Evolutionary conservation across 78 protist genomes (phyloP), one percentile per base, ranked within the genome.

Genomic region (Pelomyxa schiedti): DNA sequence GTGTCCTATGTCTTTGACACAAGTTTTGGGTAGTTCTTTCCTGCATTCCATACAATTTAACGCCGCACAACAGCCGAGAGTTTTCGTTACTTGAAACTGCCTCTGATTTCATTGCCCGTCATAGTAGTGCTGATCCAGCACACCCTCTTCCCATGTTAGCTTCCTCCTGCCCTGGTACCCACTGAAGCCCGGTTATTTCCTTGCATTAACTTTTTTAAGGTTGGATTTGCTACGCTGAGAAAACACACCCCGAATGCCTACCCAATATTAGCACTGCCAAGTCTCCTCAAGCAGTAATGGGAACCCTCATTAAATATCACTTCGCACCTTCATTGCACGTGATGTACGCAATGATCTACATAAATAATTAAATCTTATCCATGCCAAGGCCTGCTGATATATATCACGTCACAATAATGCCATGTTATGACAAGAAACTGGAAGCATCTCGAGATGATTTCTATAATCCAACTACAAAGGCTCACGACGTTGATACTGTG

Each of bases 401-500:
- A 9, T 82, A n/a, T 69, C 91, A 88, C 39, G 83, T 70, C 6
- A 6, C 93, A 24, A 32, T 93, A 5, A 91, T 90, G 96, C 94
- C 93, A 30, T 93, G 96, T 88, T 91, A n/a, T 43, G 96, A 88
- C 77, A 88, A 89, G 84, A 91, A 91, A 39, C 79, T 90, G 30
- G 96, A 90, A 37, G 94, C 94, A 2, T 77, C 90, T 3, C 75
- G 95, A 26, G 41, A 0, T 3, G 93, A 88, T 41, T 88, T 88
- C 28, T 30, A 65, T 3, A 8, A 37, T 66, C 79, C 39, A 16
- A 16, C 16, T 16, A 16, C 32, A 16, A 16, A 16, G 58, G 32
- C 16, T 16, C 16, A 16, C 32, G 58, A 47, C 32, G 58, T 47
- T 16, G 58, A 47, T 16, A 47, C 58, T 47, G 58, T 47, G 58